phyloP scores from a whole-genome alignment of 2,329 filamentous ascomycete genomes.

The Teratosphaeria nubilosa region DNA sequence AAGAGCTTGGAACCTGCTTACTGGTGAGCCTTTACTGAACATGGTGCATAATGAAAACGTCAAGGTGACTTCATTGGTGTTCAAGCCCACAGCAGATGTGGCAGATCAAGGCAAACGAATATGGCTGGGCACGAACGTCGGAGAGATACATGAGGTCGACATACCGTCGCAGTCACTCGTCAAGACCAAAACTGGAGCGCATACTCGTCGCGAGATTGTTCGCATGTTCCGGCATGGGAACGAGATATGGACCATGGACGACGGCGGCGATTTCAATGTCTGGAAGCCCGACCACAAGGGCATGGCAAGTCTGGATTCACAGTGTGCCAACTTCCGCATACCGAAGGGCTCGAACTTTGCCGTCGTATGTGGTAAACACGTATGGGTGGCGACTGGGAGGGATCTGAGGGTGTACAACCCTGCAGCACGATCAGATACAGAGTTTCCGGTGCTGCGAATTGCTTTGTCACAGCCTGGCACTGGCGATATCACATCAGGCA shows the following conservation, averaged over 20 bases:
- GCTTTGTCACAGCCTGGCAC: constrained; percentile 62
- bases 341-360: constrained; percentile 79
- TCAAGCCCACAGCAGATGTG: constrained; percentile 70
- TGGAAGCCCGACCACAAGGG: constrained; percentile 71
- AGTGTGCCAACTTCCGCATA: constrained; percentile 67
- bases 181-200: constrained; percentile 58
- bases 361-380: constrained; percentile 68
- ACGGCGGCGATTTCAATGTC: constrained; percentile 73
- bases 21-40: constrained; percentile 72
- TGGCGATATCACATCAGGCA: constrained; percentile 79
- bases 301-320: constrained; percentile 62
- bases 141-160: constrained; percentile 85
- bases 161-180: constrained; percentile 62
- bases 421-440: constrained; percentile 53
- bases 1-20: constrained; percentile 74
- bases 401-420: constrained; percentile 78
- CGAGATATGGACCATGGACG: constrained; percentile 90
- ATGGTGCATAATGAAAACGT: constrained; percentile 75
- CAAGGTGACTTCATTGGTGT: constrained; percentile 70
- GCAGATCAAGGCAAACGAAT: constrained; percentile 70
- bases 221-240: constrained; percentile 79
- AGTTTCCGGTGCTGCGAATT: constrained; percentile 65
- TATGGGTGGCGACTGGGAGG: constrained; percentile 85
- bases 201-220: constrained; percentile 68
- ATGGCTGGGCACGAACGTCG: constrained; percentile 83